A percentile compares a stretch with the other conserved stretches of the same genome.
phyloP scores from a whole-genome alignment of 805 yeast genomes.

The Candida adriatica region DNA sequence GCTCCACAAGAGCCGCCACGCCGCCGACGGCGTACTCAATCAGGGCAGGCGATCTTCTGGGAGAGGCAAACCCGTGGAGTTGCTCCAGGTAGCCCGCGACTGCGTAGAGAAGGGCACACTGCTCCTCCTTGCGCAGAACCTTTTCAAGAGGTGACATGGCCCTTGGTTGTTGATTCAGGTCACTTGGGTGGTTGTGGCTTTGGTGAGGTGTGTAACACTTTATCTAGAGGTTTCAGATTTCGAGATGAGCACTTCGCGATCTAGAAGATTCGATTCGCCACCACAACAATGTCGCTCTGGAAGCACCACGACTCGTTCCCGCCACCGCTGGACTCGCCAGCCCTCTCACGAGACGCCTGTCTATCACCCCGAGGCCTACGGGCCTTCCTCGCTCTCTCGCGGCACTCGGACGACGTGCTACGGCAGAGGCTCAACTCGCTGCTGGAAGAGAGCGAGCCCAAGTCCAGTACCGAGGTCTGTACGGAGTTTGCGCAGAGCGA shows the following conservation, averaged over 20 bases:
- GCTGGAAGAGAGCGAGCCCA: slow-evolving; percentile 9
- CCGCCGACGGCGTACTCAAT: not conserved
- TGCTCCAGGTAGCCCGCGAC: not conserved
- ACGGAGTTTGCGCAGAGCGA: slow-evolving; percentile 28
- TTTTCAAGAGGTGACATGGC: no score
- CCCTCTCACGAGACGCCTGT: slow-evolving; percentile 25
- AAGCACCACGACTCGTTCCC: slow-evolving; percentile 17
- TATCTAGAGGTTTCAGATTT: no score
- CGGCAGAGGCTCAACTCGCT: slow-evolving; percentile 36
- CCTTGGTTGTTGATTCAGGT: no score
- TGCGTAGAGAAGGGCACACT: not conserved
- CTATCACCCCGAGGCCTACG: slow-evolving; percentile 28
- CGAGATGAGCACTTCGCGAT: no score
- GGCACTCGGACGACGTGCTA: slow-evolving; percentile 40
- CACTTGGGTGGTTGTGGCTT: no score
- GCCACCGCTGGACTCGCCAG: slow-evolving; percentile 19
- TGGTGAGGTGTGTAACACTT: no score
- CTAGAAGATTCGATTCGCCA: no score
- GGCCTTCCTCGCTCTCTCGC: slow-evolving; percentile 29
- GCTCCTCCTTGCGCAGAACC: not conserved
- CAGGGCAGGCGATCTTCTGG: not conserved
- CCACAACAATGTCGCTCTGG: slow-evolving; percentile 22
- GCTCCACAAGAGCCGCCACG: not conserved
- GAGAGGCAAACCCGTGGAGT: not conserved
- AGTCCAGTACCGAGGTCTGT: slow-evolving; percentile 24